Conservation (phyloP, 2,329 filamentous ascomycete genomes). For the Venturia effusa region DNA sequence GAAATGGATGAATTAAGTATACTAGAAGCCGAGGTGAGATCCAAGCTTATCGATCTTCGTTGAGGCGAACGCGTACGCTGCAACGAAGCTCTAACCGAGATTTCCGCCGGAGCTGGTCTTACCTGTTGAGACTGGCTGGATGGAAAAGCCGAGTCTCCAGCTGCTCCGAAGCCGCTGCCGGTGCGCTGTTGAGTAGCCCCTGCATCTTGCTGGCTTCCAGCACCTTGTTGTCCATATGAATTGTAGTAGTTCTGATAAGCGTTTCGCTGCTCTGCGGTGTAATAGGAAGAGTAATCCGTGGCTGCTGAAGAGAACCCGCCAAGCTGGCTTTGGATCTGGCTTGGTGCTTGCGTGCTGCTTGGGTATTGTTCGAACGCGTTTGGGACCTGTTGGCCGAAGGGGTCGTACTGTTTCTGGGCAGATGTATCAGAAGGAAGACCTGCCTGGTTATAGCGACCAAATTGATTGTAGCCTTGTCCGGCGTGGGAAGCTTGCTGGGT, state of each 20-base stretch:
- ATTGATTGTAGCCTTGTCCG: slow-evolving; percentile 47
- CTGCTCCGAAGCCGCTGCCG: slow-evolving; percentile 62
- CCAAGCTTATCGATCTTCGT: not conserved
- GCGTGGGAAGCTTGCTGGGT: slow-evolving; percentile 37
- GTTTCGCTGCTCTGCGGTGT: slow-evolving; percentile 66
- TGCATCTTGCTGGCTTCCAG: slow-evolving; percentile 63
- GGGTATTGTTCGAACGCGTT: slow-evolving; percentile 37
- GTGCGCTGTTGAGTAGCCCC: slow-evolving; percentile 62
- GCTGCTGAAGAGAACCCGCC: slow-evolving; percentile 63
- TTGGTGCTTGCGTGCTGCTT: slow-evolving; percentile 41
- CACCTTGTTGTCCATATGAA: slow-evolving; percentile 41
- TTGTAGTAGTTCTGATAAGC: slow-evolving; percentile 60
- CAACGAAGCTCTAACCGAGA: not conserved
- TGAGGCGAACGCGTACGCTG: not conserved
- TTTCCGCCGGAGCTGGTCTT: slow-evolving; percentile 17
- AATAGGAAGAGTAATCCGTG: slow-evolving; percentile 75
- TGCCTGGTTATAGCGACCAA: slow-evolving; percentile 56
- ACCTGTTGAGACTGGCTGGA: slow-evolving; percentile 50
- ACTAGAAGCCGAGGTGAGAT: not conserved
- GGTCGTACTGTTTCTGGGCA: slow-evolving; percentile 74
- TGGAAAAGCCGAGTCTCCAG: slow-evolving; percentile 51
- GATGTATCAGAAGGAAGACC: slow-evolving; percentile 43
- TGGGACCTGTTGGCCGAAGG: slow-evolving; percentile 63
- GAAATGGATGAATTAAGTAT: not conserved
- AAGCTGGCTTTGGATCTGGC: slow-evolving; percentile 47